Evolutionary conservation across 2,329 filamentous ascomycete species (phyloP).

Genomic region (Ilyonectria robusta): DNA sequence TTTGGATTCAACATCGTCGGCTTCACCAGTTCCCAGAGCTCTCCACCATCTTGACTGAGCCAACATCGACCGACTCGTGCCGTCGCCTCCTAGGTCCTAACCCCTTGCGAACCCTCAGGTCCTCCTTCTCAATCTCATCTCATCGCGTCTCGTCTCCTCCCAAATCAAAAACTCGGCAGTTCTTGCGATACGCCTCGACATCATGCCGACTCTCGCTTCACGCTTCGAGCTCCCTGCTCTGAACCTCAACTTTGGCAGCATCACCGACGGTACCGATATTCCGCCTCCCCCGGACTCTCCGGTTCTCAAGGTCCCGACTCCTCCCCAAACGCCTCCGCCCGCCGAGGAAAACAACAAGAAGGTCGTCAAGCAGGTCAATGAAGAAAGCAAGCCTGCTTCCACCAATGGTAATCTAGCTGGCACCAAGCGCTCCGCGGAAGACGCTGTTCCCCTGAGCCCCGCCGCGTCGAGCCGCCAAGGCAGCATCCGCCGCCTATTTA

Average conservation of each 20-base stretch:
- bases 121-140: constrained; percentile 26
- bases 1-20: constrained; percentile 35
- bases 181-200: constrained; percentile 23
- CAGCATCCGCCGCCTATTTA: constrained; percentile 71
- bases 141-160: constrained; percentile 25
- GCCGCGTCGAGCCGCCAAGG: constrained; percentile 66
- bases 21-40: constrained; percentile 13
- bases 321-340: constrained; percentile 55
- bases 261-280: constrained; percentile 74
- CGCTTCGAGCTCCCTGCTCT: constrained; percentile 72
- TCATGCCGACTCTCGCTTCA: constrained; percentile 52
- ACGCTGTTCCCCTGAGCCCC: constrained; percentile 67
- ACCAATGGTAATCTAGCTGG: constrained; percentile 62
- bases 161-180: constrained; percentile 34
- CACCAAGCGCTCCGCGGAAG: constrained; percentile 65
- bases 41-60: not conserved
- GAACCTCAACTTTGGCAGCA: constrained; percentile 70
- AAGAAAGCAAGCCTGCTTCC: constrained; percentile 44
- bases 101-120: constrained; percentile 30
- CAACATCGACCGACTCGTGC: not conserved
- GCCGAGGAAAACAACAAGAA: constrained; percentile 44
- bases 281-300: constrained; percentile 71
- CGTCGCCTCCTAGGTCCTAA: constrained; percentile 32
- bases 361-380: constrained; percentile 37
- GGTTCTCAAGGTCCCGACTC: constrained; percentile 62